phyloP scores from a whole-genome alignment of 495 filamentous ascomycete species.

The Lasiosphaeris hirsuta region DNA sequence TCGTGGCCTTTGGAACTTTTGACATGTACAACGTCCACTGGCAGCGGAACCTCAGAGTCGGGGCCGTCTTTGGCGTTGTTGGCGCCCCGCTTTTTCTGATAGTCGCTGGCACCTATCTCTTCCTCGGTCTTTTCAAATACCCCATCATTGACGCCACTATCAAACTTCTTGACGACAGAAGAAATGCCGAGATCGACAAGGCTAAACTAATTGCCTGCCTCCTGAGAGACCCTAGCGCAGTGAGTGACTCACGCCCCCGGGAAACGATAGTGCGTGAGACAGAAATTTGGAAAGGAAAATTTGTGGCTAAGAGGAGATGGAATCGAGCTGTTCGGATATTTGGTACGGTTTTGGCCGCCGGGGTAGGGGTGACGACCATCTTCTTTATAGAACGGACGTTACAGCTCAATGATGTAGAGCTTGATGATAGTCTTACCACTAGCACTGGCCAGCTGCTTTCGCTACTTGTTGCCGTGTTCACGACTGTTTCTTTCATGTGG shows the following conservation, averaged over 20 bases:
- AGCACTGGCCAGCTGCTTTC: background rate
- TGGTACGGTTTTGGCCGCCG: background rate
- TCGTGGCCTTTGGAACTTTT: background rate
- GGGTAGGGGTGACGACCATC: background rate
- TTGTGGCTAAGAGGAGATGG: background rate
- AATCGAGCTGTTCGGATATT: too few relatives aligned
- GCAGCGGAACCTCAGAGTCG: background rate
- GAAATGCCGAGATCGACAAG: background rate
- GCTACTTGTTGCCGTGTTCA: background rate
- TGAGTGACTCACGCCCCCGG: too few relatives aligned
- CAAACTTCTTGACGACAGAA: background rate
- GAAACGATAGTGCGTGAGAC: too few relatives aligned
- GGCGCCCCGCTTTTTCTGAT: background rate
- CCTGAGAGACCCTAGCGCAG: too few relatives aligned
- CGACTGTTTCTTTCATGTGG: background rate
- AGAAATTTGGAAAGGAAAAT: background rate
- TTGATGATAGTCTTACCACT: background rate
- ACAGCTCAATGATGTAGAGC: background rate
- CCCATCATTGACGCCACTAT: background rate
- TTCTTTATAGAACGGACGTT: background rate
- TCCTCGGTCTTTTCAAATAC: background rate
- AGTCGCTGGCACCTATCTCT: background rate
- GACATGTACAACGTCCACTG: background rate
- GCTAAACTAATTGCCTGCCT: too few relatives aligned
- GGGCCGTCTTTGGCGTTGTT: background rate